These are phyloP conservation scores for Cyberlindnera maclurae DNA, from an alignment of 805 yeast genomes.

Conservation along the genomic window DNA sequence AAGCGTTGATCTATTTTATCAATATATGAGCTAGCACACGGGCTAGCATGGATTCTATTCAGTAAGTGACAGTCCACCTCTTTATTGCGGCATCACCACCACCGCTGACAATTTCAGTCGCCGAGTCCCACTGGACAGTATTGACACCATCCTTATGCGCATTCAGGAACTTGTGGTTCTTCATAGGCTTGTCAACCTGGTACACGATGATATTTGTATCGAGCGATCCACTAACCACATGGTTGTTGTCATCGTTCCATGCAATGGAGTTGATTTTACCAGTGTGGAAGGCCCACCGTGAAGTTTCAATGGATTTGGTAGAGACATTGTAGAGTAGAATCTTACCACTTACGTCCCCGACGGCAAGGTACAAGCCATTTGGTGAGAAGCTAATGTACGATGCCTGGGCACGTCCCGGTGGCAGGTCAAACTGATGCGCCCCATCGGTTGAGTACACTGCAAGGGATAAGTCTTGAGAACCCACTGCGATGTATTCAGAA, in stretches of 20 bases:
- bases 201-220: conserved; percentile 80
- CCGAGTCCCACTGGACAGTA: conserved; percentile 59
- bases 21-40: neutral
- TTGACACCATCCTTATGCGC: conserved; percentile 89
- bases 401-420: conserved; percentile 53
- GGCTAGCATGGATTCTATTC: neutral
- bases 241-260: conserved; percentile 74
- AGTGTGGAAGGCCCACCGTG: conserved; percentile 95
- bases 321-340: conserved; percentile 59
- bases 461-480: conserved; percentile 34
- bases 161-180: conserved; percentile 62
- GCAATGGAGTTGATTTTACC: conserved; percentile 68
- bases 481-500: conserved; percentile 39
- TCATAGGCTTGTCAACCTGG: conserved; percentile 71
- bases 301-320: conserved; percentile 55
- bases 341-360: conserved; percentile 84
- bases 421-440: conserved; percentile 25
- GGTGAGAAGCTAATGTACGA: conserved; percentile 65
- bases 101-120: conserved; percentile 48
- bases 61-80: conserved; percentile 45
- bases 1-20: conserved; percentile 32
- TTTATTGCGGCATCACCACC: conserved; percentile 83
- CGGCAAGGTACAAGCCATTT: conserved; percentile 60
- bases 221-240: conserved; percentile 70
- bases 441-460: conserved; percentile 32